Percentiles rank a stretch among this genome's conserved stretches.
These are phyloP conservation scores for Trichoderma asperellum DNA, from an alignment of 2,329 filamentous ascomycete genomes.

Conservation along the genomic window DNA sequence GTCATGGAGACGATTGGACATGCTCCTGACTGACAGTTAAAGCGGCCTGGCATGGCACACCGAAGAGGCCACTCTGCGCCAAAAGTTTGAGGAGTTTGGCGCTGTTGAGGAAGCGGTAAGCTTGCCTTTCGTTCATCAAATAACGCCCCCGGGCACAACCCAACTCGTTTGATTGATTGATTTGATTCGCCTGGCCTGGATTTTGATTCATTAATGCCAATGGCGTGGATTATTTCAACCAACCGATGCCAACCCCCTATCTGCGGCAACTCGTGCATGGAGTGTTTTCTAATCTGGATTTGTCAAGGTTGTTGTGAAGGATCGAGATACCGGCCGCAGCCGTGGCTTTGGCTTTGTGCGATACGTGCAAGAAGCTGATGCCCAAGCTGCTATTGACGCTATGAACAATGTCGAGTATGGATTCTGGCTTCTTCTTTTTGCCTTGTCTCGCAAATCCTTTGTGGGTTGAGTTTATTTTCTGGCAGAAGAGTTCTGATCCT, in stretches of 20 bases:
- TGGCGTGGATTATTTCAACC: conserved; percentile 1
- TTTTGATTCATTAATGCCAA: conserved; percentile 6
- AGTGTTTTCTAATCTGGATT: conserved; percentile 32
- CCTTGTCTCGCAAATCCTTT: conserved; percentile 10
- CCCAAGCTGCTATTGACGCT: conserved; percentile 72
- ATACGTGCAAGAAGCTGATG: conserved; percentile 76
- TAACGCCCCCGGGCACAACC: background rate
- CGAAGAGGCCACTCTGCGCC: conserved; percentile 80
- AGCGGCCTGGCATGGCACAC: conserved; percentile 99
- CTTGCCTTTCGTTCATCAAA: conserved; percentile 37
- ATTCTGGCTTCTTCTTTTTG: conserved; percentile 26
- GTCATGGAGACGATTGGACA: conserved; percentile 2
- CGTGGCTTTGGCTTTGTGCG: conserved; percentile 97
- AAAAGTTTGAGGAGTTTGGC: conserved; percentile 93
- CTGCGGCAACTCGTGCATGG: conserved; percentile 28
- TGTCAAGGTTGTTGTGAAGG: conserved; percentile 89
- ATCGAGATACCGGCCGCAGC: conserved; percentile 94
- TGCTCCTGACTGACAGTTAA: conserved; percentile 33
- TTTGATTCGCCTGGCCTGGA: background rate
- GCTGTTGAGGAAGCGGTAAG: conserved; percentile 92
- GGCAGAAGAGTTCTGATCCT: conserved; percentile 24
- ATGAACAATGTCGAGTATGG: conserved; percentile 92
- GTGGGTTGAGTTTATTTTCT: background rate
- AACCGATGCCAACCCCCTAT: conserved; percentile 7
- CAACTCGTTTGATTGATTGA: conserved; percentile 19